A percentile compares a stretch with the other conserved stretches of the same genome.
Evolutionary conservation across 371 early-diverging fungal species (phyloP).

Genomic region (Apophysomyces variabilis): DNA sequence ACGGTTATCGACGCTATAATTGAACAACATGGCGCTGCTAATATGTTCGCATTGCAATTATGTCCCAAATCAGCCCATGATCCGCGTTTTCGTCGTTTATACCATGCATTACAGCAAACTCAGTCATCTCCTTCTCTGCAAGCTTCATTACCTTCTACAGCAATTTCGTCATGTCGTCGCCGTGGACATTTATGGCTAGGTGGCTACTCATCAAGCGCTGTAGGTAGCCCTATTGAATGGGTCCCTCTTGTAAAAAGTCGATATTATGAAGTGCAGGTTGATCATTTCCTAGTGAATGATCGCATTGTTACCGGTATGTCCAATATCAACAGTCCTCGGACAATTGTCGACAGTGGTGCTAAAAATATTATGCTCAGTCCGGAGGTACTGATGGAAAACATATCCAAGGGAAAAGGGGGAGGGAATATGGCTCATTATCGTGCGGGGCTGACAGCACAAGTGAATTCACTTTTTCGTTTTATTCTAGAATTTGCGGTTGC

Average conservation of each 20-base stretch:
- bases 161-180: neutral
- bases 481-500: constrained; percentile 32
- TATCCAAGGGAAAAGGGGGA: neutral
- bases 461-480: neutral
- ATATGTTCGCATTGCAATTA: constrained; percentile 20
- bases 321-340: constrained; percentile 35
- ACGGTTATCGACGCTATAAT: constrained; percentile 20
- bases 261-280: constrained; percentile 42
- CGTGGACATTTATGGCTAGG: constrained; percentile 26
- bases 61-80: constrained; percentile 16
- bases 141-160: neutral
- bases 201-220: constrained; percentile 7
- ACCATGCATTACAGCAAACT: neutral
- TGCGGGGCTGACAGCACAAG: too few relatives aligned
- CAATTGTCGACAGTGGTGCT: constrained; percentile 46
- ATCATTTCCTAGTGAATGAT: constrained; percentile 42
- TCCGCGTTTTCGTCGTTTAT: neutral
- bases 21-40: constrained; percentile 9
- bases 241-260: constrained; percentile 25
- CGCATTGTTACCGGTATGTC: constrained; percentile 26
- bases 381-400: constrained; percentile 24
- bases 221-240: constrained; percentile 12
- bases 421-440: neutral
- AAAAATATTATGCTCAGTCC: constrained; percentile 36
- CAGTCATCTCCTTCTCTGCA: too few relatives aligned